Percentiles rank a stretch among this genome's conserved stretches.
phyloP scores from a whole-genome alignment of 108 stramenopile genomes.

The Licmophora abbreviata region DNA sequence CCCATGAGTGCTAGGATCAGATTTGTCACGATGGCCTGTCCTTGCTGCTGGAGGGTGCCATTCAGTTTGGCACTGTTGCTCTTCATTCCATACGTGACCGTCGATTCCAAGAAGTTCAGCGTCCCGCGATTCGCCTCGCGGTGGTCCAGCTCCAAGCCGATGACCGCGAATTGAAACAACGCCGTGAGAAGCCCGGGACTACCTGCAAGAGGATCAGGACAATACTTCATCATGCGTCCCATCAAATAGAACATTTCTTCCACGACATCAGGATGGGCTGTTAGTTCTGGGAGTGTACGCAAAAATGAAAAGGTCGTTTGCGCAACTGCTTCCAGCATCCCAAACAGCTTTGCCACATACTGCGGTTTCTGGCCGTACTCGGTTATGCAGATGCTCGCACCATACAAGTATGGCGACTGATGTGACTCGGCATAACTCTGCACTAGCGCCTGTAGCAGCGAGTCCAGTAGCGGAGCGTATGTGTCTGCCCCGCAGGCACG shows the following conservation, averaged over 20 bases:
- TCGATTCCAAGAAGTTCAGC: conserved; percentile 65
- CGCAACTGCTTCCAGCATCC: conserved; percentile 66
- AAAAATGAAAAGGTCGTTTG: conserved; percentile 50
- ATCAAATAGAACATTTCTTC: conserved; percentile 94
- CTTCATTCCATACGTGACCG: conserved; percentile 51
- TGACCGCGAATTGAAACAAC: conserved; percentile 62
- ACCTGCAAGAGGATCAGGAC: conserved; percentile 65
- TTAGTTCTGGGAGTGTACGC: conserved; percentile 60
- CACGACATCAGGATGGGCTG: conserved; percentile 89
- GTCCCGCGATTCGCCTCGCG: conserved; percentile 83
- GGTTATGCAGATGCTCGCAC: conserved; percentile 78
- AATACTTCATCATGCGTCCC: conserved; percentile 71
- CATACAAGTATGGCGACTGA: conserved; percentile 82
- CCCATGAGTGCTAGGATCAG: conserved; percentile 61
- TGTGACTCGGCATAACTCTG: conserved; percentile 55
- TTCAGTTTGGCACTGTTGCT: conserved; percentile 44
- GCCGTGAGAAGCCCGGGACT: conserved; percentile 47
- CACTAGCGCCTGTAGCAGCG: conserved; percentile 67
- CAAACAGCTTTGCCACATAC: conserved; percentile 38
- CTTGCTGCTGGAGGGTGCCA: conserved; percentile 43
- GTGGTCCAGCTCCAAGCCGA: conserved; percentile 81
- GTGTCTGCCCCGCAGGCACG: conserved; percentile 56
- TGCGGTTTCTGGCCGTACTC: conserved; percentile 67
- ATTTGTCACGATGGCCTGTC: conserved; percentile 61
- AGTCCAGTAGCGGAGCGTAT: conserved; percentile 78